phyloP scores from a whole-genome alignment of 345 rosid species.

The Camelina hispida region DNA sequence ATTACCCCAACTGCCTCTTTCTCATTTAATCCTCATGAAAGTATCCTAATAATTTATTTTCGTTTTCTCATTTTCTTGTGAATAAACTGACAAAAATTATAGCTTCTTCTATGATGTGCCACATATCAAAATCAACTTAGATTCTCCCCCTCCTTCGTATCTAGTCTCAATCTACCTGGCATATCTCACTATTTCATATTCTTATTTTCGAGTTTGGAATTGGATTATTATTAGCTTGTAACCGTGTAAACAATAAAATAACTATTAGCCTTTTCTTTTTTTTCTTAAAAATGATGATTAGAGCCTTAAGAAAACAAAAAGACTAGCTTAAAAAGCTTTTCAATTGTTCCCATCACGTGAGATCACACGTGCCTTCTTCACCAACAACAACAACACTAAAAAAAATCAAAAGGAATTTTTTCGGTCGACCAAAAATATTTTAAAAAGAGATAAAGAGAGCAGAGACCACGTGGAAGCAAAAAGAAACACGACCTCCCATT shows the following conservation, averaged over 20 bases:
- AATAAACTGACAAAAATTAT: constrained; percentile 31
- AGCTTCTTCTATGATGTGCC: constrained; percentile 30
- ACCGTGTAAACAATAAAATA: constrained; percentile 15
- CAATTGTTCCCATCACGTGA: constrained; percentile 45
- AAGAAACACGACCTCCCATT: constrained; percentile 52
- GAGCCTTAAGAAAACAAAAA: too few species aligned
- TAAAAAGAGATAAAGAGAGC: constrained; percentile 8
- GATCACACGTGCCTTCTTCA: constrained; percentile 45
- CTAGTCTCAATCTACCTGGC: constrained; percentile 40
- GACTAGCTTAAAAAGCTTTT: constrained; percentile 6
- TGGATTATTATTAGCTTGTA: constrained; percentile 15
- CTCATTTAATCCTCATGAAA: constrained; percentile 29
- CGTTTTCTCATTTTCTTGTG: not conserved
- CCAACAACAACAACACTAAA: constrained; percentile 12
- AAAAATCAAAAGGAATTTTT: constrained; percentile 22
- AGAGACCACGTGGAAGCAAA: constrained; percentile 46
- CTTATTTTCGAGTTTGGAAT: not conserved
- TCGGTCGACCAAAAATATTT: not conserved
- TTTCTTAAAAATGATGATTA: not conserved
- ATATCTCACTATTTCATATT: not conserved
- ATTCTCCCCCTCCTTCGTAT: constrained; percentile 25
- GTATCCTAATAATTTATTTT: not conserved
- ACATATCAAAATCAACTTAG: constrained; percentile 27
- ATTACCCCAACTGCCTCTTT: constrained; percentile 32
- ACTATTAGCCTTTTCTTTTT: constrained; percentile 19